Base-by-base conservation (phyloP, 2,329 filamentous ascomycete genomes). In the Colletotrichum phormii region DNA sequence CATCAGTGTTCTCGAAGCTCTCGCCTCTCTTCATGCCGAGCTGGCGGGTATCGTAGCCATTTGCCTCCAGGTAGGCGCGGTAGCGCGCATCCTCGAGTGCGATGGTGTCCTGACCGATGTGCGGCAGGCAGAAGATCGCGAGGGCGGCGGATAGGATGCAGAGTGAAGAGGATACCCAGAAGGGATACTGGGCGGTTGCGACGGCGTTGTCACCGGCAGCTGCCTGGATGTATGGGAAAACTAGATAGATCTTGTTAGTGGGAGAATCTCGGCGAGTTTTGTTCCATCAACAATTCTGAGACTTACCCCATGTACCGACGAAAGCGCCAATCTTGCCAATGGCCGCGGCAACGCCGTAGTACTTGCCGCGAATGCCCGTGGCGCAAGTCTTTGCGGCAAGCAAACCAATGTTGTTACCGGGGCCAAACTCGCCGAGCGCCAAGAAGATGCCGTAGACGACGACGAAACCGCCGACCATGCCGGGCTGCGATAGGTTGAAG, bases 361-460 rank as follows among this genome's bases (percentile, higher is more conserved):
- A 93, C 55, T 86, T 86, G 2, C 70, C 95, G 51, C 95, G 89
- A n/a, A 98, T 92, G 22, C 93, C 93, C 5, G 95, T 98, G 0
- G 95, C 94, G 77, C 92, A 95, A 2, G 94, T 95, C 86, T 98
- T 98, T 59, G 93, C 93, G 0, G 95, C 95, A 35, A 97, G 82
- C 0, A 98, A 88, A 3, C 95, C 95, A 76, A 98, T 97, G 81
- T 98, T 98, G 85, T 98, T 94, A 13, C 95, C 95, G 0, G 95
- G 95, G 0, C 95, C 95, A 53, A 97, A 83, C 81, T 97, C 94
- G 62, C 94, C 94, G 1, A 96, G 86, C 0, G 92, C 89, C 1
- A 94, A 85, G 84, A 97, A 97, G 75, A 97, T 87, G 18, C 91
- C 94, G 77, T 95, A 96, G 3, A 96, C 90, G 5, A 95, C 92